phyloP scores from a whole-genome alignment of 2,329 filamentous ascomycete species.

The Alternaria burnsii region DNA sequence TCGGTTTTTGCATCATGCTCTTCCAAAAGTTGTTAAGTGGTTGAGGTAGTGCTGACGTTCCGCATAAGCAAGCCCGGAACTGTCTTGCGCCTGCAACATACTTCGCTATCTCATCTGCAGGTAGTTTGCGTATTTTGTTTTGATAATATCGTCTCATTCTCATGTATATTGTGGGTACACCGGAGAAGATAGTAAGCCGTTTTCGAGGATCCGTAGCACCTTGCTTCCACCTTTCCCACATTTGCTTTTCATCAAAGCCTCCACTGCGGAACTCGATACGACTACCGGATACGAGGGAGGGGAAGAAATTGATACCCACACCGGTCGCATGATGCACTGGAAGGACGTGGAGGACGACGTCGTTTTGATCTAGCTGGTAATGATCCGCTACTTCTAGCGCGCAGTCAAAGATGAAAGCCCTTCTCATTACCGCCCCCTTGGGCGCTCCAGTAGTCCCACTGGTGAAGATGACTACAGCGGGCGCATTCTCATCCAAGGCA shows the following conservation, averaged over 20 bases:
- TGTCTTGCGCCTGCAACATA: slow-evolving; percentile 56
- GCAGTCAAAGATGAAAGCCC: slow-evolving; percentile 51
- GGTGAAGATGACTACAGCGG: slow-evolving; percentile 57
- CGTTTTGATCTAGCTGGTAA: slow-evolving; percentile 42
- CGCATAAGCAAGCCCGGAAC: slow-evolving; percentile 55
- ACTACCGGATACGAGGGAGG: slow-evolving; percentile 44
- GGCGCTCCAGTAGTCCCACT: slow-evolving; percentile 58
- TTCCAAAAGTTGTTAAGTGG: slow-evolving; percentile 63
- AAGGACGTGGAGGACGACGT: slow-evolving; percentile 47
- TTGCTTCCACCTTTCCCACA: slow-evolving; percentile 48
- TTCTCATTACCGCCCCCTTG: slow-evolving; percentile 57
- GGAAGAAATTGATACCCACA: slow-evolving; percentile 48
- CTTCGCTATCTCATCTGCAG: slow-evolving; percentile 40
- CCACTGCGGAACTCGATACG: slow-evolving; percentile 49
- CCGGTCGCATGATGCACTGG: slow-evolving; percentile 50
- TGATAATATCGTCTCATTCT: slow-evolving; percentile 50
- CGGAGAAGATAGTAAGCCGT: slow-evolving; percentile 48
- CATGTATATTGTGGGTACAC: slow-evolving; percentile 50
- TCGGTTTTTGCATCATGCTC: slow-evolving; percentile 53
- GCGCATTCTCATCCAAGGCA: slow-evolving; percentile 52
- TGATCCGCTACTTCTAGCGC: slow-evolving; percentile 46
- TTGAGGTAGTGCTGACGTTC: slow-evolving; percentile 59
- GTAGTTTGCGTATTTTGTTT: slow-evolving; percentile 41
- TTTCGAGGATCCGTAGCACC: slow-evolving; percentile 31
- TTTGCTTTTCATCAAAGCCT: slow-evolving; percentile 47